Conservation (phyloP, 768 basidiomycete species). For the Kwoniella dendrophila region DNA sequence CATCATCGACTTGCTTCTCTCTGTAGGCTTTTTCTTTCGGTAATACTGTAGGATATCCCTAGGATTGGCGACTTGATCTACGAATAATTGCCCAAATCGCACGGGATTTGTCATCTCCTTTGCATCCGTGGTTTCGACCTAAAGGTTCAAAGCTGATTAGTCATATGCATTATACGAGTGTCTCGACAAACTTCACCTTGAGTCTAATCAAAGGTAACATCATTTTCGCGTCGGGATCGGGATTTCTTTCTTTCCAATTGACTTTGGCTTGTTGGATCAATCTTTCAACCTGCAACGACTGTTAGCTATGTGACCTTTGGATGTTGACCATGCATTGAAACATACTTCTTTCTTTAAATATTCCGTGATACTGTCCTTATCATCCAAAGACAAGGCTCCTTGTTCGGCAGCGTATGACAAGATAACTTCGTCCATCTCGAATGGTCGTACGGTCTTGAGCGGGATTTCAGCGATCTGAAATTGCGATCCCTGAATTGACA, state of each 20-base stretch:
- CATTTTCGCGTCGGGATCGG: constrained; percentile 33
- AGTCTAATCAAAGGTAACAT: constrained; percentile 85
- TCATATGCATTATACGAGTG: neutral
- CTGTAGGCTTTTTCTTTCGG: constrained; percentile 69
- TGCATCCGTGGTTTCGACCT: constrained; percentile 90
- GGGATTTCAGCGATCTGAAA: constrained; percentile 83
- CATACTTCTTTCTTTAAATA: constrained; percentile 72
- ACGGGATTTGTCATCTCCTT: constrained; percentile 92
- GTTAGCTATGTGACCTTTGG: neutral
- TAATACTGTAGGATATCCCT: constrained; percentile 90
- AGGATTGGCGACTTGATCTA: constrained; percentile 87
- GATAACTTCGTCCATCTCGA: constrained; percentile 79
- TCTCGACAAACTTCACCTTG: constrained; percentile 61
- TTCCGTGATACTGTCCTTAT: constrained; percentile 80
- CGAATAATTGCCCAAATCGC: constrained; percentile 94
- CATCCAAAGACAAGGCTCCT: constrained; percentile 63
- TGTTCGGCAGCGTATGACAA: constrained; percentile 74
- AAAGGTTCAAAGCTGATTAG: constrained; percentile 18
- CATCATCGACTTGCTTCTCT: constrained; percentile 36
- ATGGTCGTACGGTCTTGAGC: constrained; percentile 88
- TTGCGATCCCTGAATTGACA: constrained; percentile 83
- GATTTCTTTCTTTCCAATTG: constrained; percentile 46
- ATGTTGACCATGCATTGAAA: neutral
- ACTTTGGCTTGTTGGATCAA: constrained; percentile 62
- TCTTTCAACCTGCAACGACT: constrained; percentile 66